Base-by-base conservation (phyloP, 179 eudicot species). In the Amaranthus tricolor region DNA sequence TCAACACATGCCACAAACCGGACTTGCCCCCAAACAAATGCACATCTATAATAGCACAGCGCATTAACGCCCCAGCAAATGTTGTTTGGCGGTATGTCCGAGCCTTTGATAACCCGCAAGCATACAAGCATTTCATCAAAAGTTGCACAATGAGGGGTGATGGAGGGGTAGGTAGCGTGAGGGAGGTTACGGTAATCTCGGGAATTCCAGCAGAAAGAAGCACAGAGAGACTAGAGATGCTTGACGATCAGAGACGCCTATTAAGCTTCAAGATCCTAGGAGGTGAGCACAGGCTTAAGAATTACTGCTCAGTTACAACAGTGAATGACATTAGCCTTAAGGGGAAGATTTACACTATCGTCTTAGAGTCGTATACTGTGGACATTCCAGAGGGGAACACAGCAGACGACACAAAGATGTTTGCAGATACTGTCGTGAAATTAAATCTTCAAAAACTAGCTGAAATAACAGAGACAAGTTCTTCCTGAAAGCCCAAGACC, bases 171-270 rank as follows among this genome's bases (percentile, higher is more conserved):
- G 88, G 88, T 12, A 83, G 86, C 58, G 68, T 81, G 53, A 71
- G 88, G 40, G 80, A 85, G 47, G 79, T 85, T 10, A 70, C 81
- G 20, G 83, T 85, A 17, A 79, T 85, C 68, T 85, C 88, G n/a
- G 86, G 88, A 49, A 74, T 85, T 61, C 88, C 88, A 0, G 88
- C 88, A 9, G 83, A 82, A 13, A 85, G 85, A 2, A 83, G 84
- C 78, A 85, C 86, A 0, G 88, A 84, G 66, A 76, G 84, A 73
- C 60, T 84, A 61, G 87, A 84, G 82, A 81, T 81, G 74, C 66
- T 84, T 55, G 86, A 85, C 14, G 88, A 85, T 74, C 84, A 85
- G 72, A 78, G 68, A 62, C 84, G 77, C 56, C 53, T 85, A 54
- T 21, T 85, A 53, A 83, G 88, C 77, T 85, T 85, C 75, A 73